These are phyloP conservation scores for Emergomyces africanus DNA, from an alignment of 2,329 filamentous ascomycete genomes.

Conservation along the genomic window DNA sequence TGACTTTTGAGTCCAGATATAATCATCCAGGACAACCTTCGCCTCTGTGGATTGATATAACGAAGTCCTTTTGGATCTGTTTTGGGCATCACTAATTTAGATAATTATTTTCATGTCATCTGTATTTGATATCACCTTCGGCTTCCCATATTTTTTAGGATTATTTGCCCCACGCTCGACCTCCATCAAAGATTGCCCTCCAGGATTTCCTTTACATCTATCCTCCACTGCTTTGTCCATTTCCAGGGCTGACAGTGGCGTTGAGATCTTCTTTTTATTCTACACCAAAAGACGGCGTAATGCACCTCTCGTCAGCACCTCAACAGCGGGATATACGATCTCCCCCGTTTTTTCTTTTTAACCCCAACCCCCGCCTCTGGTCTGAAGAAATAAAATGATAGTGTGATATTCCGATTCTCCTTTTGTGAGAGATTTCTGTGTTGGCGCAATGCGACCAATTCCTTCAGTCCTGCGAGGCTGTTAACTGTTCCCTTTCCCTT, in stretches of 20 bases:
- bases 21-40: conserved; percentile 98
- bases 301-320: background rate
- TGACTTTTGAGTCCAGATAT: conserved; percentile 53
- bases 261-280: background rate
- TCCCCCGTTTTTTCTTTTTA: conserved; percentile 2
- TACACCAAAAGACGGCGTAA: background rate
- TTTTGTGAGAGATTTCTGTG: background rate
- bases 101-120: conserved; percentile 6
- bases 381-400: background rate
- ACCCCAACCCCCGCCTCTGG: background rate
- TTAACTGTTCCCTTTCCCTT: conserved; percentile 10
- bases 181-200: background rate
- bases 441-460: conserved; percentile 1
- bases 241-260: background rate
- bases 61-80: conserved; percentile 13
- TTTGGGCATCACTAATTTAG: conserved; percentile 5
- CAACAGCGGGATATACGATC: background rate
- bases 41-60: conserved; percentile 94
- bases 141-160: background rate
- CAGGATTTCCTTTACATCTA: conserved; percentile 5
- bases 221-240: conserved; percentile 6
- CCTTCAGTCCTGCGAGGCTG: background rate
- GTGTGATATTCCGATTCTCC: background rate
- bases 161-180: conserved; percentile 9
- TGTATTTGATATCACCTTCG: conserved; percentile 10